Conservation (phyloP, 768 basidiomycete genomes). For the Lentinula boryana region DNA sequence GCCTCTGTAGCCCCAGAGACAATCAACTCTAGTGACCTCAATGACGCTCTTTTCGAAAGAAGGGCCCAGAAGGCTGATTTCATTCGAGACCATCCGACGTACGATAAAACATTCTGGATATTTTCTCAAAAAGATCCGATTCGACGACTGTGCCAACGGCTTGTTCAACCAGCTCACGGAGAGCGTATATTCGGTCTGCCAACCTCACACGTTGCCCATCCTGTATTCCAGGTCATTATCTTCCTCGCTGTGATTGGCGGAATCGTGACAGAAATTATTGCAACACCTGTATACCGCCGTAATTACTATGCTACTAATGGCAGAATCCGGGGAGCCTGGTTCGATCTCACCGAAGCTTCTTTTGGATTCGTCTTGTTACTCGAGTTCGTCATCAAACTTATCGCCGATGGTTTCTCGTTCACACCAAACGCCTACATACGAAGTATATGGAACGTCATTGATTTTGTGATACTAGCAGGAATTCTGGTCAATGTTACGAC, state of each 20-base stretch:
- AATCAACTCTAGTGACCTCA: constrained; percentile 41
- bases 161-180: constrained; percentile 79
- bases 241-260: constrained; percentile 74
- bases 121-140: constrained; percentile 75
- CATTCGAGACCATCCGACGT: constrained; percentile 82
- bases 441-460: constrained; percentile 89
- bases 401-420: constrained; percentile 90
- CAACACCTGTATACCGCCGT: constrained; percentile 80
- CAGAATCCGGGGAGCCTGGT: constrained; percentile 70
- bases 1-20: constrained; percentile 56
- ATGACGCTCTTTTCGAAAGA: constrained; percentile 63
- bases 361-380: constrained; percentile 68
- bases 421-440: constrained; percentile 89
- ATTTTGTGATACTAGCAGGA: constrained; percentile 78
- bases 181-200: constrained; percentile 83
- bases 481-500: constrained; percentile 71
- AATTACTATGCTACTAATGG: constrained; percentile 61
- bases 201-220: constrained; percentile 56
- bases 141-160: constrained; percentile 71
- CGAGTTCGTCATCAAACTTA: constrained; percentile 85
- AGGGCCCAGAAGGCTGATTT: constrained; percentile 80
- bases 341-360: constrained; percentile 70
- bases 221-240: constrained; percentile 70
- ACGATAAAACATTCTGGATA: constrained; percentile 87
- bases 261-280: constrained; percentile 75